phyloP scores from a whole-genome alignment of 306 rosid genomes.

The Cajanus cajan region DNA sequence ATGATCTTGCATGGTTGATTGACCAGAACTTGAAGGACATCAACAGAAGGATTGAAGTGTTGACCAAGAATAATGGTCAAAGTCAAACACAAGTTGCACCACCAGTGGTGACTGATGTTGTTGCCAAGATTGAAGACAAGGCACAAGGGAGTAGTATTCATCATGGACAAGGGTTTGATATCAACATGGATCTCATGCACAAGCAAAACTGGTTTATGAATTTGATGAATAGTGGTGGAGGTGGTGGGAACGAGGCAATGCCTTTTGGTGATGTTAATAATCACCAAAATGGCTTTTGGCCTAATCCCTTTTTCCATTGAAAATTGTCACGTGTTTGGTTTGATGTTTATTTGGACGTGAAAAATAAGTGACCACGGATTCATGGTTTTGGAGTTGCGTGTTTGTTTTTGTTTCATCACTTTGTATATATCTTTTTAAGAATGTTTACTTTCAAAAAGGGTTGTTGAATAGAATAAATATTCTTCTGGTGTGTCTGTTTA shows the following conservation, averaged over 20 bases:
- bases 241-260: constrained; percentile 32
- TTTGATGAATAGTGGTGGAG: constrained; percentile 24
- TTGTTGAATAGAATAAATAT: neutral
- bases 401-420: neutral
- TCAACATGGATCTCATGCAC: constrained; percentile 27
- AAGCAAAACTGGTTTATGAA: constrained; percentile 42
- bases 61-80: constrained; percentile 36
- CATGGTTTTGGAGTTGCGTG: neutral
- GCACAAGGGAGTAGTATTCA: constrained; percentile 12
- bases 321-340: neutral
- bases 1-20: constrained; percentile 44
- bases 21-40: constrained; percentile 48
- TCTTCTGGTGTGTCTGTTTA: neutral
- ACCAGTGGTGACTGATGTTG: constrained; percentile 11
- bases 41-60: constrained; percentile 35
- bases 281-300: constrained; percentile 37
- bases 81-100: constrained; percentile 20
- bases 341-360: neutral
- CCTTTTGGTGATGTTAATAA: constrained; percentile 28
- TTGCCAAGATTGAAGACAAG: constrained; percentile 27
- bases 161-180: constrained; percentile 16
- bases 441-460: neutral
- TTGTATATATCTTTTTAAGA: neutral
- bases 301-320: constrained; percentile 38
- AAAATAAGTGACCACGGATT: constrained; percentile 28